Conservation (phyloP, 148 eudicot genomes). For the Silene latifolia region DNA sequence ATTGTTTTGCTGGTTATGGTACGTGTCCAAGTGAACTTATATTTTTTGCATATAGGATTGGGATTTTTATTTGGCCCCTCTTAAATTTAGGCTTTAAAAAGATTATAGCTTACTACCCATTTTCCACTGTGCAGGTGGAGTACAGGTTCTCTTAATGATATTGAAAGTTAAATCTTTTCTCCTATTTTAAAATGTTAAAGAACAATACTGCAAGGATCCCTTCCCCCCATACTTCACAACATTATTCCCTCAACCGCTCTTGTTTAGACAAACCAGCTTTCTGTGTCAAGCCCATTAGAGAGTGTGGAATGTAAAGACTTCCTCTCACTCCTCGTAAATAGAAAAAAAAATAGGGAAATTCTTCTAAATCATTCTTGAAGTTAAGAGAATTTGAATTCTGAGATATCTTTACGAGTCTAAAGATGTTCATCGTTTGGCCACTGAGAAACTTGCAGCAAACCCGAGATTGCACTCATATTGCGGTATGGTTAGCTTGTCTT, state of each 20-base stretch:
- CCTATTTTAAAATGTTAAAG: conserved; percentile 26
- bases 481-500: not conserved
- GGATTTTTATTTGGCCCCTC: conserved; percentile 8
- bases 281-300: not conserved
- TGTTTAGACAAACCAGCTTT: not conserved
- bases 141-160: conserved; percentile 67
- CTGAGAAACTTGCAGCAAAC: too few species aligned
- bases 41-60: conserved; percentile 2
- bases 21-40: conserved; percentile 19
- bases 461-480: too few species aligned
- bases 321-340: not conserved
- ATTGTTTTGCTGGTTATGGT: conserved; percentile 33
- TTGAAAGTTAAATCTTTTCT: conserved; percentile 43
- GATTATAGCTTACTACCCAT: conserved; percentile 56
- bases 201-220: conserved; percentile 21
- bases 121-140: conserved; percentile 98
- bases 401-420: not conserved
- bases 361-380: not conserved
- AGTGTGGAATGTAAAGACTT: not conserved
- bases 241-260: not conserved
- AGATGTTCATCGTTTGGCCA: too few species aligned
- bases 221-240: not conserved
- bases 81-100: conserved; percentile 18
- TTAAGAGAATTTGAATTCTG: not conserved
- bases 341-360: not conserved